A percentile compares a stretch with the other conserved stretches of the same genome.
phyloP scores from a whole-genome alignment of 306 rosid genomes.

The Vachellia pachyceras region DNA sequence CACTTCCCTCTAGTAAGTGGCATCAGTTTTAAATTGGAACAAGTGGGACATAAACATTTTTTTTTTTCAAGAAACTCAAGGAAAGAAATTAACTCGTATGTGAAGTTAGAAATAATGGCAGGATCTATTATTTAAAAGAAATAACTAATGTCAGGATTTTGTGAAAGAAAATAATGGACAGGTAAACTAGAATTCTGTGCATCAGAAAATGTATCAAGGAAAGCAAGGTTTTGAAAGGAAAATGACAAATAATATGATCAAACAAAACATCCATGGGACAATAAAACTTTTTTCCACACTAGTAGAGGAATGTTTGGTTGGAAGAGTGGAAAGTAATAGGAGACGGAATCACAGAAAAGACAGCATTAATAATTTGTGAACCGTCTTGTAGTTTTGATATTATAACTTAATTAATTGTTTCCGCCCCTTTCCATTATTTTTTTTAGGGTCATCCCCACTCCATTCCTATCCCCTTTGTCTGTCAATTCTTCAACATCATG shows the following conservation, averaged over 20 bases:
- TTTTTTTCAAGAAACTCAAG: too few relatives aligned
- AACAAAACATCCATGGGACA: conserved; percentile 11
- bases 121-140: too few relatives aligned
- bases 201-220: conserved; percentile 28
- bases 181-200: background rate
- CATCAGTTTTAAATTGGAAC: too few relatives aligned
- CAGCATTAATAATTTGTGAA: background rate
- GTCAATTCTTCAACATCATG: background rate
- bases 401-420: background rate
- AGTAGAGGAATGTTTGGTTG: background rate
- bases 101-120: too few relatives aligned
- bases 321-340: background rate
- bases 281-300: conserved; percentile 24
- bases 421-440: background rate
- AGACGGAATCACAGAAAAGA: background rate
- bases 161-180: too few relatives aligned
- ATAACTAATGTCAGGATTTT: too few relatives aligned
- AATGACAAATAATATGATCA: conserved; percentile 25
- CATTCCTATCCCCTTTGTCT: background rate
- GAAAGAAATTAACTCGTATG: too few relatives aligned
- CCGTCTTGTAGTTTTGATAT: background rate
- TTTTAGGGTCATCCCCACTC: background rate
- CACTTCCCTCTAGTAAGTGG: too few relatives aligned
- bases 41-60: too few relatives aligned
- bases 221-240: conserved; percentile 29